Base-by-base conservation (phyloP, 352 stramenopile species). In the Phytophthora tubulina region DNA sequence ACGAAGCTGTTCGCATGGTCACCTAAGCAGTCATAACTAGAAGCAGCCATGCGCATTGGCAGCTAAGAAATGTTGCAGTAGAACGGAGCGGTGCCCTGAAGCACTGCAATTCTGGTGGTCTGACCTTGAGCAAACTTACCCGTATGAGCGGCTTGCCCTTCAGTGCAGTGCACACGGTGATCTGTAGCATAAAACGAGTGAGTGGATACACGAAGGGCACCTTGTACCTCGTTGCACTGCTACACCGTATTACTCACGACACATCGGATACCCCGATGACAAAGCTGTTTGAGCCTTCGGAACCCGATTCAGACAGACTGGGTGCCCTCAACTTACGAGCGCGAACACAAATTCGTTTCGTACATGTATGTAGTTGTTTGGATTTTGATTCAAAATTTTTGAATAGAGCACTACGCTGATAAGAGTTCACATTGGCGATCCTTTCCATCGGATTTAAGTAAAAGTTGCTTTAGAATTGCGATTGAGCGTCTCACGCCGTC, bases 151-250 rank as follows among this genome's bases (percentile, higher is more conserved):
- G 30, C 30, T 44, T 63, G 39, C 41, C 9, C 13, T 63, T 31
- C n/a, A n/a, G n/a, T n/a, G n/a, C n/a, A n/a, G n/a, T n/a, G n/a
- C n/a, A n/a, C 54, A 33, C 38, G 31, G 27, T 70, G 63, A 46
- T 70, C 63, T 65, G 63, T 65, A 55, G 63, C 63, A 65, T 70
- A 70, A 70, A 70, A 70, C 7, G 64, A 46, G 55, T 36, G n/a
- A 38, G n/a, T 61, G 64, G 64, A 67, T 72, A 72, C 64, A 72
- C 31, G 38, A 55, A 70, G 31, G 21, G 17, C 31, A 32, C 27
- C 41, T 57, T 39, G 31, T 63, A 32, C 35, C 32, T 63, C 49
- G 21, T 46, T 67, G 49, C 21, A 44, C 42, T 53, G 39, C 36
- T 56, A 39, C 45, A 6, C 44, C 38, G 10, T 48, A 33, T 71